phyloP scores from a whole-genome alignment of 768 basidiomycete genomes.

The Pleurotus tuoliensis region DNA sequence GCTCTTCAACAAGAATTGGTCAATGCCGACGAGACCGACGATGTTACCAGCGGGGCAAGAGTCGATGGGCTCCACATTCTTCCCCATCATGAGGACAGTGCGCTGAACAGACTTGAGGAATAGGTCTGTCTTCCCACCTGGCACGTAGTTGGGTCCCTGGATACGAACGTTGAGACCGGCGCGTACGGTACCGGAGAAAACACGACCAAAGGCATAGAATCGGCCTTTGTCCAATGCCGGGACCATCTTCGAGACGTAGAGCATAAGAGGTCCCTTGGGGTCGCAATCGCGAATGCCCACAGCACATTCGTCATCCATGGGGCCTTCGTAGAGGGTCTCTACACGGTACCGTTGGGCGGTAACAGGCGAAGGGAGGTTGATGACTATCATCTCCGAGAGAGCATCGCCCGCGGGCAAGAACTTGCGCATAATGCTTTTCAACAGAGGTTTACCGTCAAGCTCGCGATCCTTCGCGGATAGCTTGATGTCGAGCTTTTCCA shows the following conservation, averaged over 20 bases:
- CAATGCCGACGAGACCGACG: conserved; percentile 97
- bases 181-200: conserved; percentile 97
- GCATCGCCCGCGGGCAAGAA: conserved; percentile 99
- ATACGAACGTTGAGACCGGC: conserved; percentile 99
- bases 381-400: conserved; percentile 99
- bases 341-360: conserved; percentile 99
- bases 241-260: conserved; percentile 99
- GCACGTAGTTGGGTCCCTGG: conserved; percentile 97
- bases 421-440: conserved; percentile 98
- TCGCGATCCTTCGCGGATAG: conserved; percentile 87
- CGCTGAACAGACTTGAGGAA: conserved; percentile 98
- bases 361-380: conserved; percentile 95
- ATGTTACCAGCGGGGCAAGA: conserved; percentile 99
- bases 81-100: conserved; percentile 99
- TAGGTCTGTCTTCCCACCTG: conserved; percentile 97
- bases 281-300: conserved; percentile 98
- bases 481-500: conserved; percentile 95
- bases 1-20: conserved; percentile 99
- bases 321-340: conserved; percentile 99
- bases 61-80: conserved; percentile 96
- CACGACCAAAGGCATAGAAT: conserved; percentile 99
- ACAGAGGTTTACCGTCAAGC: conserved; percentile 90
- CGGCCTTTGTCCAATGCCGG: conserved; percentile 99
- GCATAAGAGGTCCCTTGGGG: conserved; percentile 91
- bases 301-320: conserved; percentile 99